A percentile compares a stretch with the other conserved stretches of the same genome.
Evolutionary conservation across 345 rosid genomes (phyloP).

Genomic region (Noccaea bulbosa): DNA sequence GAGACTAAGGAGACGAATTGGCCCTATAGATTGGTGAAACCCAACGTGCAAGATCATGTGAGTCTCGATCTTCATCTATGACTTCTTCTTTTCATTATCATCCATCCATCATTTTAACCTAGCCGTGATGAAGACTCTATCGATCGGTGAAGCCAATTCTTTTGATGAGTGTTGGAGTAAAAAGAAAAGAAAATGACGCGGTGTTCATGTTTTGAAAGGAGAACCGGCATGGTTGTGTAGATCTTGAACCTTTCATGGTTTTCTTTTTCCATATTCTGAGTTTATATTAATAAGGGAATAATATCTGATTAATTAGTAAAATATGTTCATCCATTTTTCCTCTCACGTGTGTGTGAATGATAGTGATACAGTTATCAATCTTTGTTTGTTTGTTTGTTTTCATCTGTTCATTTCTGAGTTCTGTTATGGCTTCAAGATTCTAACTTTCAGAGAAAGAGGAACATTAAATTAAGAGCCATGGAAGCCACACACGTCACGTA

Average conservation of each 20-base stretch:
- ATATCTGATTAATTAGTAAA: slow-evolving; percentile 11
- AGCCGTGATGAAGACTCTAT: slow-evolving; percentile 31
- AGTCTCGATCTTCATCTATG: slow-evolving; percentile 98
- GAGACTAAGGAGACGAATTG: slow-evolving; percentile 29
- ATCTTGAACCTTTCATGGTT: slow-evolving; percentile 23
- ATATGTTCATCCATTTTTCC: not conserved
- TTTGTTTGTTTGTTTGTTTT: not conserved
- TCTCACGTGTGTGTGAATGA: slow-evolving; percentile 30
- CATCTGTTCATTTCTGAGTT: slow-evolving; percentile 32
- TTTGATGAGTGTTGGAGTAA: not conserved
- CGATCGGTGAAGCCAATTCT: slow-evolving; percentile 25
- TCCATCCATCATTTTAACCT: slow-evolving; percentile 18
- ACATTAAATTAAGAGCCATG: slow-evolving; percentile 38
- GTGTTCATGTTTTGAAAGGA: slow-evolving; percentile 10
- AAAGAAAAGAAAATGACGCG: not conserved
- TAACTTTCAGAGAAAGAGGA: slow-evolving; percentile 18
- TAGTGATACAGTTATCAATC: slow-evolving; percentile 4
- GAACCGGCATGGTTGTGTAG: slow-evolving; percentile 34
- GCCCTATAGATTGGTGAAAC: slow-evolving; percentile 48
- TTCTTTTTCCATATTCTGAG: slow-evolving; percentile 20
- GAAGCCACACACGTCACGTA: slow-evolving; percentile 33
- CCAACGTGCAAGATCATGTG: slow-evolving; percentile 73
- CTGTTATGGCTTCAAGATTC: slow-evolving; percentile 28
- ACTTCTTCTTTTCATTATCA: slow-evolving; percentile 3
- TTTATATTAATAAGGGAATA: slow-evolving; percentile 31